Conservation (phyloP, 2,329 filamentous ascomycete species). For the Fusarium sp. region DNA sequence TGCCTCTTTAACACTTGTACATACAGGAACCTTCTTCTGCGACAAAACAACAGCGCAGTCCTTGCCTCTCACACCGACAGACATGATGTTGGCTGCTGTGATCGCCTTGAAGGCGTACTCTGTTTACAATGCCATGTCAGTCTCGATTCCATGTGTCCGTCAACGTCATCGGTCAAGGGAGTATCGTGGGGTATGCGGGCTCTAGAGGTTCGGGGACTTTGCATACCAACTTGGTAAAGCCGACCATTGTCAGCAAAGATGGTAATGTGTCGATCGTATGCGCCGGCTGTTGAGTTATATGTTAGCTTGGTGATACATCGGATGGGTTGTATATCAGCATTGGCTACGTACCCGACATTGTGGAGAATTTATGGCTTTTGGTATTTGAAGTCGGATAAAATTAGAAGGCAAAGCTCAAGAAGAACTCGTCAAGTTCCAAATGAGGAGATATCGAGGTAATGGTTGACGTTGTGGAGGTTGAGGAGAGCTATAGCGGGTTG, state of each 20-base stretch:
- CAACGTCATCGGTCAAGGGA: constrained; percentile 32
- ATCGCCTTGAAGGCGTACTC: constrained; percentile 99
- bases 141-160: constrained; percentile 15
- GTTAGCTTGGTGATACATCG: constrained; percentile 45
- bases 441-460: constrained; percentile 14
- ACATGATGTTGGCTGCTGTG: constrained; percentile 99
- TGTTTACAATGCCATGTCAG: constrained; percentile 55
- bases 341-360: constrained; percentile 63
- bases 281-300: constrained; percentile 62
- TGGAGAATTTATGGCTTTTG: constrained; percentile 48
- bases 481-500: constrained; percentile 42
- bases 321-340: constrained; percentile 24
- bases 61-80: constrained; percentile 94
- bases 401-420: constrained; percentile 24
- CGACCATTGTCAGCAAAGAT: constrained; percentile 99
- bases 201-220: constrained; percentile 8
- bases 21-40: constrained; percentile 98
- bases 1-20: constrained; percentile 48
- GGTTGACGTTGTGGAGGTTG: constrained; percentile 33
- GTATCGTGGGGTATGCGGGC: constrained; percentile 21
- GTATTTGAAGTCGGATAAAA: constrained; percentile 6
- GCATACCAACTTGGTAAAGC: constrained; percentile 98
- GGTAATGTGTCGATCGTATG: constrained; percentile 98
- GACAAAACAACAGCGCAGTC: constrained; percentile 96
- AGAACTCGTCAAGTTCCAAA: constrained; percentile 15